Conservation (phyloP, 345 rosid species). For the Syzygium aromaticum region DNA sequence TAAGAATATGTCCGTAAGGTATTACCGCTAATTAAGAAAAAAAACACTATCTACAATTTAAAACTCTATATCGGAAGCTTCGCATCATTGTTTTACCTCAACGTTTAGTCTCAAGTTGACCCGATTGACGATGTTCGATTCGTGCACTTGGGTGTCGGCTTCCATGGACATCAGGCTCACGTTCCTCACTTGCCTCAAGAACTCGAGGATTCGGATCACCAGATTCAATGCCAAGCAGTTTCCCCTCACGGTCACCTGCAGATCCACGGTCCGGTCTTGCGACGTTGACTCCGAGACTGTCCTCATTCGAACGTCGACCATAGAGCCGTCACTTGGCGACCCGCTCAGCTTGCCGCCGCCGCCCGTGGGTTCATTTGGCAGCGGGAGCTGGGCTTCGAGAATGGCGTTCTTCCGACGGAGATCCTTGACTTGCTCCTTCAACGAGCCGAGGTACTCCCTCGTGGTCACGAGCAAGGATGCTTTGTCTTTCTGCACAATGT, state of each 20-base stretch:
- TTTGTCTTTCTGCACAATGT: conserved; percentile 47
- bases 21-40: not conserved
- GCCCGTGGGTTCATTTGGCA: not conserved
- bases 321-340: not conserved
- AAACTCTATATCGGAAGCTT: not conserved
- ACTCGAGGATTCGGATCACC: conserved; percentile 48
- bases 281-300: conserved; percentile 37
- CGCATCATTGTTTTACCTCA: conserved; percentile 33
- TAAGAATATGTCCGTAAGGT: not conserved
- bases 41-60: not conserved
- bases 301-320: conserved; percentile 22
- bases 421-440: conserved; percentile 46
- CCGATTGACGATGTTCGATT: conserved; percentile 15
- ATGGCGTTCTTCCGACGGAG: conserved; percentile 30
- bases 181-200: conserved; percentile 41
- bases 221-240: conserved; percentile 19
- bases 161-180: conserved; percentile 47
- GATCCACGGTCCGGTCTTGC: conserved; percentile 21
- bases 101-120: conserved; percentile 37
- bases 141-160: conserved; percentile 22
- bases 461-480: conserved; percentile 52
- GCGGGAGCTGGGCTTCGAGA: conserved; percentile 32
- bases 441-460: conserved; percentile 38
- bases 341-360: not conserved
- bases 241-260: conserved; percentile 40